Percentiles rank a stretch among this genome's conserved stretches.
phyloP scores from a whole-genome alignment of 768 basidiomycete species.

The Leucocoprinus leucothites region DNA sequence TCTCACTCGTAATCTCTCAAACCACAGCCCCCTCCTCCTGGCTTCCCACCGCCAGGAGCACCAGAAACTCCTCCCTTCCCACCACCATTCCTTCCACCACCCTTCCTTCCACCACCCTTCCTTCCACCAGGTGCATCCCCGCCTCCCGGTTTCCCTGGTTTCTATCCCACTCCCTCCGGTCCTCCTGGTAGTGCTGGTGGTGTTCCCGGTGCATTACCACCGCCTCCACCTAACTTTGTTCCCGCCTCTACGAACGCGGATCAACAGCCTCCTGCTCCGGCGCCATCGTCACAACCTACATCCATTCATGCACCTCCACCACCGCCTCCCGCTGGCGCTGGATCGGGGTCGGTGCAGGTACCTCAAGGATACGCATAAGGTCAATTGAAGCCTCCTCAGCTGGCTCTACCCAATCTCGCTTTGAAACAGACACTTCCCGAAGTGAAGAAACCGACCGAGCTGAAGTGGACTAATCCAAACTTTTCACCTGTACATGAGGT shows the following conservation, averaged over 20 bases:
- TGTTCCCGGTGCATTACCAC: slow-evolving; percentile 16
- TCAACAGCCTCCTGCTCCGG: too few species aligned
- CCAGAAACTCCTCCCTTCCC: too few species aligned
- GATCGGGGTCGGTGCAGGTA: too few species aligned
- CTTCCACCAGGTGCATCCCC: slow-evolving; percentile 23
- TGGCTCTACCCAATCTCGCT: slow-evolving; percentile 52
- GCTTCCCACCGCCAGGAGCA: too few species aligned
- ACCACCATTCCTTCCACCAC: too few species aligned
- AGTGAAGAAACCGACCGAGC: slow-evolving; percentile 72
- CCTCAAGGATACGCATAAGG: slow-evolving; percentile 2
- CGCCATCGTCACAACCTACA: too few species aligned
- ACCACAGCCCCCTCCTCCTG: too few species aligned
- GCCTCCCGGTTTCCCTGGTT: slow-evolving; percentile 16
- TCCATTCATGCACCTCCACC: neutral
- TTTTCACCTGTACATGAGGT: slow-evolving; percentile 59
- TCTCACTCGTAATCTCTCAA: too few species aligned
- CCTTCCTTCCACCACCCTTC: slow-evolving; percentile 17
- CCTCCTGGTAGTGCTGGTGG: too few species aligned
- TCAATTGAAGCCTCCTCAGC: slow-evolving; percentile 25
- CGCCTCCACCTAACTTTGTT: slow-evolving; percentile 18
- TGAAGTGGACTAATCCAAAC: slow-evolving; percentile 76
- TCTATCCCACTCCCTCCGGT: too few species aligned
- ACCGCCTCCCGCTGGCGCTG: neutral
- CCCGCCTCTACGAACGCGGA: neutral
- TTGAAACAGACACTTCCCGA: slow-evolving; percentile 65